Evolutionary conservation across 192 early-diverging fungal species (phyloP), one percentile per base, ranked within the genome.

Genomic region (Podila horticola): DNA sequence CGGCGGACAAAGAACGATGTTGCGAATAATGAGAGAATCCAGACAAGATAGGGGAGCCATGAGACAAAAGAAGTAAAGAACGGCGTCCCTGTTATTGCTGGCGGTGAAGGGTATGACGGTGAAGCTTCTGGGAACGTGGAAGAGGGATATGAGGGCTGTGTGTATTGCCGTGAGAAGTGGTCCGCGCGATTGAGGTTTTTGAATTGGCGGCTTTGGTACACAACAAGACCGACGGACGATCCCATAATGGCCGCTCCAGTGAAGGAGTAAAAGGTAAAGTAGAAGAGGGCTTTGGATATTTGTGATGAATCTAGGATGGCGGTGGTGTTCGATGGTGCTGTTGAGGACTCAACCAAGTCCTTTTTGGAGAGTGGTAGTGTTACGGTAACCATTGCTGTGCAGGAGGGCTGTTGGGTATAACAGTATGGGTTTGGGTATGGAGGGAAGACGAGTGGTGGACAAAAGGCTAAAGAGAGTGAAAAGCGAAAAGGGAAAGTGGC

Each of bases 161-260:
- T n/a, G 6, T 55, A 22, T 24, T 55, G 13, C 52, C 20, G 9
- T 55, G 52, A 26, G n/a, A 22, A 12, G 52, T 5, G 52, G 0
- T 55, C 24, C 24, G 15, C 13, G 15, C 41, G 59, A 29, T 30
- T 10, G 17, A 61, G 59, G 13, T 11, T 33, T 11, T 19, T 45
- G 28, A 75, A 28, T 19, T 58, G 61, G 20, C 51, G 74, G 20
- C 38, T 58, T 30, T 75, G 74, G 30, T 31, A 50, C 41, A 65
- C 55, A 2, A 68, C 74, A 12, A 75, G 41, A 17, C 74, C 67
- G 29, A 75, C 52, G 0, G 74, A 75, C 9, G 74, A 64, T 34
- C 74, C 74, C 74, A 75, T 75, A 26, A 75, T 34, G 8, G 66
- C 62, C 2, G 74, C 67, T 8, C 62, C 50, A 9, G 38, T 48